These are phyloP conservation scores for Teunomyces stri DNA, from an alignment of 805 yeast genomes.

Conservation along the genomic window DNA sequence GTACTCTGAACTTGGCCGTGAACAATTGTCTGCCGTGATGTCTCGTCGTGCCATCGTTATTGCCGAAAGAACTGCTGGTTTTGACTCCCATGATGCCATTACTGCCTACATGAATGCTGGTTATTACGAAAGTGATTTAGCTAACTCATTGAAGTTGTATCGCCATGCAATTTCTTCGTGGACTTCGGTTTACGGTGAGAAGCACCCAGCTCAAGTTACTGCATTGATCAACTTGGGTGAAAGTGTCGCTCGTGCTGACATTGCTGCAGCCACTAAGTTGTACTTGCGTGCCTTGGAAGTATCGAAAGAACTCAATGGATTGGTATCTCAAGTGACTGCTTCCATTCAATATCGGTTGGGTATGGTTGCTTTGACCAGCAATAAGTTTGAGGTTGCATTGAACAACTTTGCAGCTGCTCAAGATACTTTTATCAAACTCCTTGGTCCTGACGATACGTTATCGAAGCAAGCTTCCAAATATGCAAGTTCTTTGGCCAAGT, in stretches of 20 bases:
- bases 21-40: conserved; percentile 57
- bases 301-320: conserved; percentile 54
- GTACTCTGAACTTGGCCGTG: conserved; percentile 58
- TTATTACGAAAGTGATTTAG: conserved; percentile 59
- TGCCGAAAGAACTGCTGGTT: conserved; percentile 77
- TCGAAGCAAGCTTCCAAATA: conserved; percentile 69
- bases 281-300: conserved; percentile 53
- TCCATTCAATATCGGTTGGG: conserved; percentile 63
- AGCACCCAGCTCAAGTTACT: conserved; percentile 69
- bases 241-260: conserved; percentile 53
- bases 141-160: conserved; percentile 62
- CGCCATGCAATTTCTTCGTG: conserved; percentile 59
- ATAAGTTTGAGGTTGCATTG: conserved; percentile 55
- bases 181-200: conserved; percentile 54
- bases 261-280: conserved; percentile 51
- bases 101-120: conserved; percentile 75
- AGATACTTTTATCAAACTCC: conserved; percentile 50
- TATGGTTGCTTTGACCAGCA: conserved; percentile 47
- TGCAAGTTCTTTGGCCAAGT: conserved; percentile 53
- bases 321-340: conserved; percentile 58
- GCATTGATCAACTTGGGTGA: conserved; percentile 61
- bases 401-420: conserved; percentile 56
- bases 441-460: conserved; percentile 66
- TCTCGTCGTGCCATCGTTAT: conserved; percentile 69
- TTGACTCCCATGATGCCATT: conserved; percentile 75